Evolutionary conservation across 2,329 filamentous ascomycete genomes (phyloP), one percentile per base, ranked within the genome.

Genomic region (Cercospora brassicicola): DNA sequence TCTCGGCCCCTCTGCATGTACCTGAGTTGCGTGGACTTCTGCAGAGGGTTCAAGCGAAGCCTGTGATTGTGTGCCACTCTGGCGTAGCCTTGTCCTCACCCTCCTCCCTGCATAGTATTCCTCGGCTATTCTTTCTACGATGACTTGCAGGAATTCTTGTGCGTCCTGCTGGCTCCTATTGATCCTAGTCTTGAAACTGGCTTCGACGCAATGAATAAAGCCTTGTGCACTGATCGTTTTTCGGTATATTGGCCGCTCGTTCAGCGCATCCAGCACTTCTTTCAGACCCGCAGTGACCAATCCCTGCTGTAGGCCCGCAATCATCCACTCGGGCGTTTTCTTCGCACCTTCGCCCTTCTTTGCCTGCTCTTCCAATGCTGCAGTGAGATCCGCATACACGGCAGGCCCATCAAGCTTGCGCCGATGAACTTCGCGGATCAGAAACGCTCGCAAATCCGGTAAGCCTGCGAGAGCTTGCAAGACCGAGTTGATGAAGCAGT

Each of bases 141-240:
- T 90, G 60, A 98, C 90, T 81, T 99, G 95, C 65, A 99, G 81
- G 71, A 99, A 97, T 79, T 99, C 95, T 77, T 99, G 95, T 10
- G 95, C 95, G 82, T 99, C 95, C 80, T 99, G 95, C 80, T 99
- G 95, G 77, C 95, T 93, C 64, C 94, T 87, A 77, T 92, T 97
- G 74, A 99, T 96, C 74, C 92, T 89, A 75, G 96, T 94, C 65
- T 89, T 88, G 77, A 97, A 99, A 0, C 94, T 93, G 31, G 84
- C 84, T 81, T 99, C 95, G 62, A 99, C 84, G 0, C 91, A 90
- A 70, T 87, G 84, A 53, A 99, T 91, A 77, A 99, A 97, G 0
- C 86, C 86, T n/a, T 88, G 87, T 2, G 94, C 93, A 15, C 92
- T 93, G 65, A 98, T 96, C 0, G 93, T 95, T 84, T 98, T 99